Evolutionary conservation across 805 yeast species (phyloP), one percentile per base, ranked within the genome.

Genomic region (Naumovozyma dairenensis): DNA sequence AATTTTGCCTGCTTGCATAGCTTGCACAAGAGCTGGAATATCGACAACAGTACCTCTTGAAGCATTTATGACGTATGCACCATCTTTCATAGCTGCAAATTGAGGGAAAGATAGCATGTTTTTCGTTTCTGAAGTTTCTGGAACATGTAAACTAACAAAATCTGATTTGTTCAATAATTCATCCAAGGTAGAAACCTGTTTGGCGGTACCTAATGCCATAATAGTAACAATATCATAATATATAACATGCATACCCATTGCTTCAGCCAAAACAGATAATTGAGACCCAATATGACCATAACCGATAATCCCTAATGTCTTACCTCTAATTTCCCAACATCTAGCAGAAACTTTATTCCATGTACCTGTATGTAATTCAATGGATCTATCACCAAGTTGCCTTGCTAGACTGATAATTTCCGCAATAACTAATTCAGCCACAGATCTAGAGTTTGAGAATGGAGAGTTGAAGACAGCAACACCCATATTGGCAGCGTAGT

Each of bases 311-410:
- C 97, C 98, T 49, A 89, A 71, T 31, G 97, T 89, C 65, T 92
- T 89, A 46, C 97, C 97, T 66, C 98, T 81, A 49, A 92, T 84
- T 66, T 89, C 98, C 96, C 97, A 92, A 66, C 97, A 89, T 60
- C 74, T 85, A 46, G 83, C 71, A 53, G 81, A 68, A 49, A 86
- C 95, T 67, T 89, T 89, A 70, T 92, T 87, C 98, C 98, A 89
- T 39, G 87, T 77, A 43, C 96, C 96, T 34, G 85, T 72, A 69
- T 87, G 97, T 68, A 89, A 58, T 67, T 92, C 97, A 46, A 80
- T 78, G 25, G 94, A 83, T 64, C 97, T 78, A 63, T 89, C 97
- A 51, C 96, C 94, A 42, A 89, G 63, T 67, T 92, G 97, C 67
- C 98, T 79, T 18, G 97, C 93, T 52, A 92, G 70, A 25, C 89